These are phyloP conservation scores for Sporodiniella umbellata DNA, from an alignment of 371 early-diverging fungal genomes.

Conservation along the genomic window DNA sequence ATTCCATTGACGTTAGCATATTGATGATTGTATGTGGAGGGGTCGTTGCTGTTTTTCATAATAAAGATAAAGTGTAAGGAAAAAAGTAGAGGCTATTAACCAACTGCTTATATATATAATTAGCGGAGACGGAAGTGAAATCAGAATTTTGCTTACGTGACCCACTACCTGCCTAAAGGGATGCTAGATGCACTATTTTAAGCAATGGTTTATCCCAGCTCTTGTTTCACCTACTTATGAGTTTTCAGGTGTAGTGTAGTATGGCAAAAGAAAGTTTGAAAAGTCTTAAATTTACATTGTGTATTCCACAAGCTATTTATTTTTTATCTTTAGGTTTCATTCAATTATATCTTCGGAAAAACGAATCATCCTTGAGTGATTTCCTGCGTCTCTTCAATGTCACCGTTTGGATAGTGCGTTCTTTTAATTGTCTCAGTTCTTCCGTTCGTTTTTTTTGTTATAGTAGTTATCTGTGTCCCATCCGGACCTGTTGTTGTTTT, in stretches of 20 bases:
- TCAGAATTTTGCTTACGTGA: background rate
- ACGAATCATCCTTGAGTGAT: background rate
- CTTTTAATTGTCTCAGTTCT: constrained; percentile 33
- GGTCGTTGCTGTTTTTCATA: constrained; percentile 34
- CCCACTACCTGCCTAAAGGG: too few relatives aligned
- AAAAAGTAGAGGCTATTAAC: background rate
- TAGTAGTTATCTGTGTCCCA: constrained; percentile 34
- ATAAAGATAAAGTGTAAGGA: background rate
- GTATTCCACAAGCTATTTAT: too few relatives aligned
- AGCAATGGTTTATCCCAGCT: too few relatives aligned
- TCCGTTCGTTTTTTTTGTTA: constrained; percentile 29
- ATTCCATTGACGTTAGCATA: constrained; percentile 41
- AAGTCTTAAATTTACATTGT: too few relatives aligned
- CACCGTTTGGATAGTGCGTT: constrained; percentile 34
- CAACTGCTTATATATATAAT: background rate
- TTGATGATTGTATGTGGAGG: constrained; percentile 41
- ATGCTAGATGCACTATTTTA: too few relatives aligned
- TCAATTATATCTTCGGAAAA: too few relatives aligned
- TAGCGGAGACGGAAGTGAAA: background rate
- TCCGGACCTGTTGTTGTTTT: constrained; percentile 26
- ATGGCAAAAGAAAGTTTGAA: too few relatives aligned
- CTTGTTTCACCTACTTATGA: too few relatives aligned
- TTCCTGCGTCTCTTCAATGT: constrained; percentile 29
- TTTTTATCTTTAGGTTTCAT: too few relatives aligned
- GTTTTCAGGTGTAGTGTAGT: too few relatives aligned